These are phyloP conservation scores for Psidium guajava DNA, from an alignment of 345 rosid genomes.

Conservation along the genomic window DNA sequence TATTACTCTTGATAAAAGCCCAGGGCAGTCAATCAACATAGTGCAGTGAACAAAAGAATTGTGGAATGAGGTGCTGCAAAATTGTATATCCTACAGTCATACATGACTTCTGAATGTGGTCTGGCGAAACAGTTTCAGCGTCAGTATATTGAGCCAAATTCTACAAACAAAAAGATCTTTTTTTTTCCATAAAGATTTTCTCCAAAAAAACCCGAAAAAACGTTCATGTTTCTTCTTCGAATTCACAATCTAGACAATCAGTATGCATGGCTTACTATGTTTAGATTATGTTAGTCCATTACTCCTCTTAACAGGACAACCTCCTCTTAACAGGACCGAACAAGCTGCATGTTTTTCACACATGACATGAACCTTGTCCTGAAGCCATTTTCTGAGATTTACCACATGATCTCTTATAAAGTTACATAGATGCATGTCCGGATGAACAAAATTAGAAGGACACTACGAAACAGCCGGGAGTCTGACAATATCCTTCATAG, in stretches of 20 bases:
- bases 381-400: neutral
- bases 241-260: neutral
- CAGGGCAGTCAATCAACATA: slow-evolving; percentile 2
- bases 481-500: neutral
- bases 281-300: neutral
- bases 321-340: neutral
- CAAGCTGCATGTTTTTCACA: neutral
- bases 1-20: slow-evolving; percentile 26
- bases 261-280: neutral
- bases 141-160: neutral
- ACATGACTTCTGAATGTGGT: neutral
- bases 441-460: neutral
- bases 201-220: neutral
- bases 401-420: neutral
- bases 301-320: neutral
- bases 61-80: neutral
- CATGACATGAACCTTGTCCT: neutral
- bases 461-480: neutral
- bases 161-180: neutral
- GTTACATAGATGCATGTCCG: neutral
- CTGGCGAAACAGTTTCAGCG: neutral
- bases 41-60: neutral
- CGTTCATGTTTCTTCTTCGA: neutral
- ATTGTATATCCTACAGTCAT: neutral
- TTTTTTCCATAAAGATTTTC: neutral